Conservation (phyloP, 78 protist species). For the Anaeramoeba ignava region DNA sequence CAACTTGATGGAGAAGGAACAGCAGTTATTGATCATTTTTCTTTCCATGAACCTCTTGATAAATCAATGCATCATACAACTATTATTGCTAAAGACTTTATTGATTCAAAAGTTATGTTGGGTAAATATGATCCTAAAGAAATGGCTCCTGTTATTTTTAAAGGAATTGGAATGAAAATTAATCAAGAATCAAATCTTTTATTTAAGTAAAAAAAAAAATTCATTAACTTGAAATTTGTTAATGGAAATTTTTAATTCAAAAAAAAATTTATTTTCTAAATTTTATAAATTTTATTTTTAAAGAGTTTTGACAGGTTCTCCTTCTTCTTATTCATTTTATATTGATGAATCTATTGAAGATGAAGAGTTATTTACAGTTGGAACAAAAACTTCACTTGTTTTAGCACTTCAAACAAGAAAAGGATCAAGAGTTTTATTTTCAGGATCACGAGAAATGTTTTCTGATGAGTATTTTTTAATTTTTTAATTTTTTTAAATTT, state of each 20-base stretch:
- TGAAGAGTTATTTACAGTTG: constrained; percentile 16
- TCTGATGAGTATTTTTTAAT: constrained; percentile 30
- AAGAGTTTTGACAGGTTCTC: constrained; percentile 31
- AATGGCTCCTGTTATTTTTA: too few species aligned
- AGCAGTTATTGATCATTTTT: constrained; percentile 43
- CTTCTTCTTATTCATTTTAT: constrained; percentile 41
- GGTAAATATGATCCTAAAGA: too few species aligned
- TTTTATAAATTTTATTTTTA: too few species aligned
- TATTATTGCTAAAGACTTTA: constrained; percentile 29
- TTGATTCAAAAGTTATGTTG: too few species aligned
- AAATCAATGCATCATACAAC: constrained; percentile 33
- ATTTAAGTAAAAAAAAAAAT: too few species aligned
- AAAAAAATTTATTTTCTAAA: too few species aligned
- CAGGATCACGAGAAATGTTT: constrained; percentile 54
- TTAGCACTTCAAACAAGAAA: constrained; percentile 68
- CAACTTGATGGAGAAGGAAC: constrained; percentile 48
- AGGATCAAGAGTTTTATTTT: constrained; percentile 48
- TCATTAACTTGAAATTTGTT: too few species aligned
- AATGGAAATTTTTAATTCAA: too few species aligned
- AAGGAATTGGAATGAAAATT: too few species aligned
- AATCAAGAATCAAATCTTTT: too few species aligned
- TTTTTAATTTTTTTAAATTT: too few species aligned
- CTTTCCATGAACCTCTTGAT: constrained; percentile 32
- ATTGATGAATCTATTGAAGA: constrained; percentile 11
- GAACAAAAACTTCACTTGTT: constrained; percentile 42